Conservation (phyloP, 2,329 filamentous ascomycete genomes). For the Sordariomycetes sp. region DNA sequence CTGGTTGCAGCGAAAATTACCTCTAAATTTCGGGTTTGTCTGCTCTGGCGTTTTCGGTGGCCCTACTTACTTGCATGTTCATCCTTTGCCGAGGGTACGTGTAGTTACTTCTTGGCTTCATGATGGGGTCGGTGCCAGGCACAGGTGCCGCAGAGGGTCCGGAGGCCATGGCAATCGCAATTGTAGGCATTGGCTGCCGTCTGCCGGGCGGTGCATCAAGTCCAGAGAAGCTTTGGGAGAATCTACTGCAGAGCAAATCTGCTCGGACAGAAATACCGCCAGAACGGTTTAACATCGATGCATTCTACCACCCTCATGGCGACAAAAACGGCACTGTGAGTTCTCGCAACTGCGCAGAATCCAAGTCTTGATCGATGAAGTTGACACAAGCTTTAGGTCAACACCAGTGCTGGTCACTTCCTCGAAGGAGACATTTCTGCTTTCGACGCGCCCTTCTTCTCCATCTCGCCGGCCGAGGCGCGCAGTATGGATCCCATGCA, state of each 20-base stretch:
- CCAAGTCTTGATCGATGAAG: neutral
- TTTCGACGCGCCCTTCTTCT: slow-evolving; percentile 31
- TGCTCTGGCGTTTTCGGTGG: too few species aligned
- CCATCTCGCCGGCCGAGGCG: slow-evolving; percentile 14
- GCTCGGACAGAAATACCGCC: neutral
- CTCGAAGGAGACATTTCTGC: slow-evolving; percentile 19
- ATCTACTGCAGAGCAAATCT: neutral
- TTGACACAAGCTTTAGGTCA: slow-evolving; percentile 8
- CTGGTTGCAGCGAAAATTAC: too few species aligned
- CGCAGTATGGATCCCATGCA: slow-evolving; percentile 25
- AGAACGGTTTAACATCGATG: neutral
- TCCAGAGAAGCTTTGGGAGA: neutral
- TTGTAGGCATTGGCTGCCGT: slow-evolving; percentile 30
- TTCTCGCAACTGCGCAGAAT: too few species aligned
- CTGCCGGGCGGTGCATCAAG: slow-evolving; percentile 23
- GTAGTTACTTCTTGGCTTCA: too few species aligned
- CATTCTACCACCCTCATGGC: slow-evolving; percentile 4
- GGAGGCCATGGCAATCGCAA: slow-evolving; percentile 19
- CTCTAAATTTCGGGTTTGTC: too few species aligned
- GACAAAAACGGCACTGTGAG: slow-evolving; percentile 6
- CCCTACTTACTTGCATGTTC: too few species aligned
- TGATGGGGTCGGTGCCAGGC: too few species aligned
- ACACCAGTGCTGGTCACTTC: slow-evolving; percentile 15
- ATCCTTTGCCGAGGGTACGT: too few species aligned
- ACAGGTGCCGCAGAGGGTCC: too few species aligned